Base-by-base conservation (phyloP, 345 rosid genomes). In the Theobroma cacao region DNA sequence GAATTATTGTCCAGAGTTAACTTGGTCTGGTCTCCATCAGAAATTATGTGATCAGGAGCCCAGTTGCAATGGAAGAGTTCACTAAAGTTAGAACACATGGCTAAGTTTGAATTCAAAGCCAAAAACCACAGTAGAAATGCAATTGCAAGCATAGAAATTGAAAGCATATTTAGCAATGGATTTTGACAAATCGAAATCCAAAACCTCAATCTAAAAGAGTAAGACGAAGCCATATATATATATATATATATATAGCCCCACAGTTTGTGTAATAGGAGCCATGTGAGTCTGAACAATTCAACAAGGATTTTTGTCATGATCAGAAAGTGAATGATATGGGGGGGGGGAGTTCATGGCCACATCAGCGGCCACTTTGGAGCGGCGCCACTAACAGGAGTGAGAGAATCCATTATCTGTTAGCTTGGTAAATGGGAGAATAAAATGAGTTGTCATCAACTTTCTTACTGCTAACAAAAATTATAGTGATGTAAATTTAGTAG, bases 401-500 rank as follows among this genome's bases (percentile, higher is more conserved):
- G 26, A 48, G 36, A 47, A 30, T 70, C 59, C 59, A 48, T 48
- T 30, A 48, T 36, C 64, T 24, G 62, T 58, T 28, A 12, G 24
- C 36, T 47, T 28, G 47, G 74, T 45, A 17, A 47, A 70, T 48
- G 38, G 47, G 56, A 40, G 41, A 70, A 70, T 70, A 47, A 70
- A 17, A 47, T 70, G 59, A 47, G 59, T 47, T 70, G 74, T 70
- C 74, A 47, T 70, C 59, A 47, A 70, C 74, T 70, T 70, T 70
- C 74, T 70, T 28, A 30, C 74, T 70, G 58, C 41, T 47, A 70
- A 65, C 47, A 6, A 10, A 30, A 65, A 8, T n/a, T 3, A 7
- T 65, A 36, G 48, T 70, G 59, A 24, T 70, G 56, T 45, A 68
- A 43, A 68, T 43, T 45, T 45, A 45, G 13, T 13, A 68, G 10